A percentile compares a stretch with the other conserved stretches of the same genome.
These are phyloP conservation scores for Berkeleyomyces basicola DNA, from an alignment of 2,329 filamentous ascomycete species.

Conservation along the genomic window DNA sequence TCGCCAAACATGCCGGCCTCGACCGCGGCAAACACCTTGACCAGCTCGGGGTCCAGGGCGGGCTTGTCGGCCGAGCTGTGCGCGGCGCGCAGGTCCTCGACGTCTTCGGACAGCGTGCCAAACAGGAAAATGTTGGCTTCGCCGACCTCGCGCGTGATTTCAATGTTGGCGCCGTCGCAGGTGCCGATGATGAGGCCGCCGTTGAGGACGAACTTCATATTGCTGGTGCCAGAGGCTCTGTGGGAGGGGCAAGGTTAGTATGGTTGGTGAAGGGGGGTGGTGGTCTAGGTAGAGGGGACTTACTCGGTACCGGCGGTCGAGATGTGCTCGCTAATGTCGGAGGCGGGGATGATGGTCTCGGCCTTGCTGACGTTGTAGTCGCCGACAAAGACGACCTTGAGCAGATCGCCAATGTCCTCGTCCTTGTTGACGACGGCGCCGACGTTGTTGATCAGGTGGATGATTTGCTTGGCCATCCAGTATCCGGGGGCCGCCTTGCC, in stretches of 20 bases:
- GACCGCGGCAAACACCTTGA: conserved; percentile 72
- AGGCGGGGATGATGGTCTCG: conserved; percentile 87
- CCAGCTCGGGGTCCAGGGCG: conserved; percentile 53
- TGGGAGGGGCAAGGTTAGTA: conserved; percentile 13
- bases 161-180: conserved; percentile 94
- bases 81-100: conserved; percentile 82
- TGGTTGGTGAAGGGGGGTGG: background rate
- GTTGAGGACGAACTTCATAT: conserved; percentile 99
- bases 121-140: conserved; percentile 98
- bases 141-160: conserved; percentile 92
- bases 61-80: conserved; percentile 49
- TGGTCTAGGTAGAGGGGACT: conserved; percentile 18
- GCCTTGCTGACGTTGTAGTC: conserved; percentile 99
- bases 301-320: conserved; percentile 90
- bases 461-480: conserved; percentile 99
- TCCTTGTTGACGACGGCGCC: conserved; percentile 85
- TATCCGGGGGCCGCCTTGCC: conserved; percentile 96
- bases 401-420: conserved; percentile 72
- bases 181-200: conserved; percentile 95
- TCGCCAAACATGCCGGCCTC: conserved; percentile 68
- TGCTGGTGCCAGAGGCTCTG: conserved; percentile 66
- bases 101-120: conserved; percentile 86
- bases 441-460: conserved; percentile 89
- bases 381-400: conserved; percentile 94
- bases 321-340: conserved; percentile 95